Evolutionary conservation across 1,284 basidiomycete species (phyloP), one percentile per base, ranked within the genome.

Genomic region (Cutaneotrichosporon curvatum): DNA sequence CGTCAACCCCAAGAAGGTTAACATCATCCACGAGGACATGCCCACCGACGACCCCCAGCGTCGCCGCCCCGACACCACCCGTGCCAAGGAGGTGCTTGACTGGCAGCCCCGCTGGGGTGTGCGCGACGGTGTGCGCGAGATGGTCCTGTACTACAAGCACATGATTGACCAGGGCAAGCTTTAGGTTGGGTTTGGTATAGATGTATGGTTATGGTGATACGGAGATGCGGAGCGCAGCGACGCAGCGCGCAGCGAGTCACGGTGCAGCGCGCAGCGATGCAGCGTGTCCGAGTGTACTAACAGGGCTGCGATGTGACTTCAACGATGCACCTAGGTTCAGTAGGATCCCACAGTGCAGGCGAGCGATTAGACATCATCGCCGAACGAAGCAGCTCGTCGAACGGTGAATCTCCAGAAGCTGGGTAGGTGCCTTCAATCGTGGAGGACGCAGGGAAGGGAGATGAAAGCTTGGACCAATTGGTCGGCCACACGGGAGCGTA

Each of bases 11-110:
- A 78, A 79, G 50, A 77, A 78, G 41, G 82, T 86, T 56, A 69
- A 83, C 55, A 84, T 92, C 61, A 75, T 87, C 48, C 80, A 92
- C 75, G 83, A 84, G 75, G 82, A 84, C 47, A 85, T 91, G 69
- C 88, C 89, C 42, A 81, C 80, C 48, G 94, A 98, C 65, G 94
- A 98, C 73, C 94, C 94, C 23, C 88, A 92, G 73, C 84, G 87
- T 73, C 80, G 94, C 61, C 80, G 87, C 55, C 87, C 94, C 37
- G 92, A 97, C 70, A 96, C 88, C 32, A 83, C 85, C 23, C 78
- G 90, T 41, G 94, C 94, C 45, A 88, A 86, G 72, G 77, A 85
- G 66, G 70, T 78, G n/a, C 78, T 98, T 37, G 75, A 79, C 23
- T 98, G 94, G 94, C 81, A 92, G 65, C 90, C 92, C n/a, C 78